Evolutionary conservation across 2,329 filamentous ascomycete species (phyloP), one percentile per base, ranked within the genome.

Genomic region (Exophiala dermatitidis): DNA sequence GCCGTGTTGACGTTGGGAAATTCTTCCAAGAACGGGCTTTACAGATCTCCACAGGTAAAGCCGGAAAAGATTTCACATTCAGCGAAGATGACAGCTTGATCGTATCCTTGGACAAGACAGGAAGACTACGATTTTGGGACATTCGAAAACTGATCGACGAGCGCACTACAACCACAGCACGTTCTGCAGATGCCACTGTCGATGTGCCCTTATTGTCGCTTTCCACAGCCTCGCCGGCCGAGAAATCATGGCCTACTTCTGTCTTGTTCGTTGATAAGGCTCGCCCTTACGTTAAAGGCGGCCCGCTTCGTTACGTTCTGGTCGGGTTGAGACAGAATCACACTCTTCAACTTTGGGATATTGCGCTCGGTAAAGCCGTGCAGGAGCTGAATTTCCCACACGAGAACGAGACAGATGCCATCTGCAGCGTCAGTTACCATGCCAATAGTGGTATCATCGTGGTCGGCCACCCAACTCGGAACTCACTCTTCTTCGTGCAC

Each of bases 321-420:
- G 88, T 98, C 58, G 93, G 93, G 64, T 89, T 97, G 82, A 96
- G 97, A 75, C 93, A 98, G 71, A 98, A 98, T 71, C 93, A 98
- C 73, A 94, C 91, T 52, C 82, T 98, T 58, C 94, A 98, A 76
- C 82, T 98, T 42, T 98, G 93, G 94, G 93, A 98, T 75, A 83
- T 98, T 66, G 90, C 88, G 40, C 83, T 98, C 33, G 87, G 86
- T 62, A 96, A 96, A 72, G 88, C 90, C 31, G 93, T 98, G 36
- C 91, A 98, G 69, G 93, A 98, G 73, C 85, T 98, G 69, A 93
- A 95, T 68, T 83, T 98, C 52, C 93, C 93, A 1, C 91, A 98
- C 67, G 88, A 88, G 72, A 95, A 93, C 67, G 91, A 97, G 68
- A 94, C 89, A 2, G 91, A 96, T 70, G 90, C 90, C n/a, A 91